Conservation (phyloP, 768 basidiomycete genomes). For the Leccinum barrowsii region DNA sequence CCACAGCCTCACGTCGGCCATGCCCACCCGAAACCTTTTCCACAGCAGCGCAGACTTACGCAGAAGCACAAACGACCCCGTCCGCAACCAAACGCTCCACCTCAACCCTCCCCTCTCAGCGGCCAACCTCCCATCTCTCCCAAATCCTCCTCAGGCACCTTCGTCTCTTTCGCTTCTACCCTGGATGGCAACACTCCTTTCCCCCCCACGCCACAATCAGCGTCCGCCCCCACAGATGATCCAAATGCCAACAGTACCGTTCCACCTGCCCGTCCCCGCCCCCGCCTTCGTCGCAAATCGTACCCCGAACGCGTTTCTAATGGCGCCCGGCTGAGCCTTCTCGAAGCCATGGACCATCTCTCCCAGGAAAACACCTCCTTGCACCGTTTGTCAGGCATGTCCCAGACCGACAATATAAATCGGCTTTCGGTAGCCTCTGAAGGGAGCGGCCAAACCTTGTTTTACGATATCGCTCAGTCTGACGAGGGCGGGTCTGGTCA, state of each 20-base stretch:
- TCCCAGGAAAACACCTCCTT: conserved; percentile 15
- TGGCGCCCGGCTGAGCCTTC: conserved; percentile 22
- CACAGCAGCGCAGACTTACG: conserved; percentile 6
- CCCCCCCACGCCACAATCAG: background rate
- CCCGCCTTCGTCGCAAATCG: conserved; percentile 18
- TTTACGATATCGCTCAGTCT: conserved; percentile 21
- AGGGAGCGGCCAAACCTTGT: conserved; percentile 26
- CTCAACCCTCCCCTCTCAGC: conserved; percentile 11
- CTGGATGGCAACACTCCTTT: conserved; percentile 15
- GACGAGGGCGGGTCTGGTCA: background rate
- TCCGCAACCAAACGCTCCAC: conserved; percentile 18
- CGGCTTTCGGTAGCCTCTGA: conserved; percentile 24
- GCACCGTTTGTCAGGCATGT: conserved; percentile 2
- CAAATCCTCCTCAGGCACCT: conserved; percentile 27
- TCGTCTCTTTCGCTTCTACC: conserved; percentile 19
- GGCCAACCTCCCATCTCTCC: conserved; percentile 19
- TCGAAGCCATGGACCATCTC: conserved; percentile 27
- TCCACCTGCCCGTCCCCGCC: conserved; percentile 14
- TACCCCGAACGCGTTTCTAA: conserved; percentile 23
- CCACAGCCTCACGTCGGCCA: conserved; percentile 7
- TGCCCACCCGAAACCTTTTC: background rate
- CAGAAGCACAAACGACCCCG: conserved; percentile 11
- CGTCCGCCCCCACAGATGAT: background rate
- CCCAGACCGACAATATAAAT: conserved; percentile 9
- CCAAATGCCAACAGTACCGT: background rate